Base-by-base conservation (phyloP, 768 basidiomycete species). In the Serendipita indica region DNA sequence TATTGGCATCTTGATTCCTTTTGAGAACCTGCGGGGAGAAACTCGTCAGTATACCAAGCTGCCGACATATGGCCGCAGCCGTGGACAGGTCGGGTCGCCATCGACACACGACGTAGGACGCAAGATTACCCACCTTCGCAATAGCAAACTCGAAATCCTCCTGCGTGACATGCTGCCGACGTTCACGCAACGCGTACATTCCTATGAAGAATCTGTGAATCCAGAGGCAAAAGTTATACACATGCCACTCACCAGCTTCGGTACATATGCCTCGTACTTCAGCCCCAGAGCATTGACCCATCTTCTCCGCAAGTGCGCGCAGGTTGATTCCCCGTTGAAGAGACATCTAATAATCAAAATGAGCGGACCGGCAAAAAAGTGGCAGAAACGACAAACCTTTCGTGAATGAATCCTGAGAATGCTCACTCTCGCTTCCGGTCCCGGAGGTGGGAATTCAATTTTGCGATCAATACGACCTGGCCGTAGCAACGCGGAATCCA, bases 101-200 rank as follows among this genome's bases (percentile, higher is more conserved):
- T 43, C 64, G 57, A 22, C 45, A 18, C 33, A n/a, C 18, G 7
- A 3, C 3, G 7, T 6, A 30, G n/a, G 54, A 27, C 12, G 43
- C 16, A 6, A 43, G 12, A 69, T 16, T 16, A 16, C 71, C 3
- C 57, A 86, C 90, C 79, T 96, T 98, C 2, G 93, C 92, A 12
- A 97, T 87, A 33, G 94, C 93, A 74, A 97, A 92, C 75, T 97
- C 96, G 66, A 98, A 98, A 67, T 98, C 94, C 67, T 98, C 94
- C 70, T 96, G 93, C 2, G 93, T 96, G 56, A 98, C 94, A 69
- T 98, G 93, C 63, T 96, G 93, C 63, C 94, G 75, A 60, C 94
- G 79, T 71, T 99, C 94, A 16, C 94, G 80, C 2, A 99, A 75
- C 0, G 94, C 94, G 66, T 96, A 98, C 94, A 97, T 97, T 27